phyloP scores from a whole-genome alignment of 768 basidiomycete species.

The Kwoniella botswanensis region DNA sequence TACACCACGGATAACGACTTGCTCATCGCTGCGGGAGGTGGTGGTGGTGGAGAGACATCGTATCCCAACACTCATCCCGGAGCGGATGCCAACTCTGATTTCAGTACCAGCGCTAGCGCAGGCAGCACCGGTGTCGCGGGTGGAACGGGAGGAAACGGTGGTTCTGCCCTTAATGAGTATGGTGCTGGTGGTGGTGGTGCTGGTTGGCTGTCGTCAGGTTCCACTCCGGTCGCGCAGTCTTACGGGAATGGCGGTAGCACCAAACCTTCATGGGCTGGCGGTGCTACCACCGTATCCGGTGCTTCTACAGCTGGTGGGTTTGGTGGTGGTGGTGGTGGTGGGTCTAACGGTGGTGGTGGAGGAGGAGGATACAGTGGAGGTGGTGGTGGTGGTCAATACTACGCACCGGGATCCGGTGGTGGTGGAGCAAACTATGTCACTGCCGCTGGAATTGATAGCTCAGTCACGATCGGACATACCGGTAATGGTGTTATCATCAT shows the following conservation, averaged over 20 bases:
- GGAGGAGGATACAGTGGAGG: not conserved
- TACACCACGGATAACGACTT: not conserved
- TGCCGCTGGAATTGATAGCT: not conserved
- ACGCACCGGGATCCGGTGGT: not conserved
- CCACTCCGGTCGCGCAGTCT: not conserved
- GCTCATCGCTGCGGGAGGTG: conserved; percentile 2
- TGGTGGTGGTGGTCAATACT: not conserved
- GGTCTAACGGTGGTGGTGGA: not conserved
- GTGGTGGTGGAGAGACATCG: not conserved
- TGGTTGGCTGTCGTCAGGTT: not conserved
- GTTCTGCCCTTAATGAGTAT: not conserved
- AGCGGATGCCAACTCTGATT: not conserved
- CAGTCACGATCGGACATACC: not conserved
- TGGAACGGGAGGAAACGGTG: not conserved
- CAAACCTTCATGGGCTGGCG: not conserved
- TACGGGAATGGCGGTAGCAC: not conserved
- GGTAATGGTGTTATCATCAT: conserved; percentile 9
- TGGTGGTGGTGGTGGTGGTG: conserved; percentile 5
- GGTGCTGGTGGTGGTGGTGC: conserved; percentile 1
- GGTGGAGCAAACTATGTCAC: not conserved
- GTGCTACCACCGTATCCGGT: not conserved
- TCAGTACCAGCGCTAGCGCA: not conserved
- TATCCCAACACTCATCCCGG: not conserved
- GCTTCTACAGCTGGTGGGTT: not conserved
- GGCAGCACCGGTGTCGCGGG: not conserved